Evolutionary conservation across 2,329 filamentous ascomycete genomes (phyloP), one percentile per base, ranked within the genome.

Genomic region (Hypoxylon sp.): DNA sequence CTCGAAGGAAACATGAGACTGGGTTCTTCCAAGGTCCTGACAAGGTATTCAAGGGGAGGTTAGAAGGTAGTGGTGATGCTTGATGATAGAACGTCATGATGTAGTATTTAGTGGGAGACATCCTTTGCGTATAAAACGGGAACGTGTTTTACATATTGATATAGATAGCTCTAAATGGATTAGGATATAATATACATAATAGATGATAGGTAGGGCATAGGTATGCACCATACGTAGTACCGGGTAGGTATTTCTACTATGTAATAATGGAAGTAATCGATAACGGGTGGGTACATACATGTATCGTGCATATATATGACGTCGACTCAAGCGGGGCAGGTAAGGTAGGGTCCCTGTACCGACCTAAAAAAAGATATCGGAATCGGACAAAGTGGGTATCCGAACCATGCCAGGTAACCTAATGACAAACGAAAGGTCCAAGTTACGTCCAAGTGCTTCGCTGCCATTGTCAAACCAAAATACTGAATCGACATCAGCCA

Each of bases 331-430:
- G 28, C 28, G 28, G 5, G 28, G 28, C 28, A 1, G 28, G 28
- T 30, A 30, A 51, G 25, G 21, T 48, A 48, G 19, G 19, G n/a
- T n/a, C n/a, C n/a, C n/a, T n/a, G n/a, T 48, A 48, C 28, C 2
- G 11, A 49, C 23, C 25, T 28, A 38, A 52, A 53, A 51, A 60
- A 23, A n/a, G 45, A 50, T 9, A 48, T 23, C 64, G 64, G 63
- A 56, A 57, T 36, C 59, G 64, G 64, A 63, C 43, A 60, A 67
- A 67, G 14, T n/a, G 51, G 32, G 5, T n/a, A 32, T 28, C 63
- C 41, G 30, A 56, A 11, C 19, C 7, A 9, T 25, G 38, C 38
- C 38, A 41, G n/a, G n/a, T n/a, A n/a, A n/a, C n/a, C n/a, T n/a
- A 19, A 41, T 41, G 38, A 6, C 17, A n/a, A 19, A 43, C 38